Base-by-base conservation (phyloP, 768 basidiomycete species). In the Hebeloma cylindrosporum region DNA sequence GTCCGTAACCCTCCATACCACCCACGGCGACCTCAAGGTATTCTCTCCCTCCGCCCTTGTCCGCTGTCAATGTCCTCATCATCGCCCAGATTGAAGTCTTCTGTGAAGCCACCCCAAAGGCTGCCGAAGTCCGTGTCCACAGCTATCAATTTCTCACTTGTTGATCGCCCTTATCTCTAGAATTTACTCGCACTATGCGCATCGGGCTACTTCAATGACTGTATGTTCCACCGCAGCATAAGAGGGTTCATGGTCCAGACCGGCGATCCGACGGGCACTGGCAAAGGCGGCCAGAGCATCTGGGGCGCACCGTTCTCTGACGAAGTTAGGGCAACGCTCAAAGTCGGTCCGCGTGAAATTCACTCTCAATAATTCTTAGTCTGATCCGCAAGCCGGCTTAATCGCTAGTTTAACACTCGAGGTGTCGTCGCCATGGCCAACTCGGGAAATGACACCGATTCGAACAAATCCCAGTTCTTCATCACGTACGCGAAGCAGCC, bases 391-490 rank as follows among this genome's bases (percentile, higher is more conserved):
- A n/a, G n/a, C n/a, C n/a, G n/a, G n/a, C 43, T 31, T 40, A 29
- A 37, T 42, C 14, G 18, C 18, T 60, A 98, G 95, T 98, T 99
- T 72, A 97, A 97, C 65, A 73, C 83, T 40, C 82, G 96, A 49
- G 96, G 96, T 13, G 77, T 97, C 53, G 85, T 98, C 11, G 96
- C 96, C 21, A 98, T 98, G 94, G 96, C 96, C 43, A 99, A 98
- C 67, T 85, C 90, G 6, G 96, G 96, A 1, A 83, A 84, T 7
- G 91, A 96, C 62, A 82, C 88, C 25, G 93, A 97, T 62, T 83
- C 87, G 14, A 99, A 97, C 72, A 97, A 95, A 67, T 85, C 75
- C 32, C 88, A 93, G 61, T 92, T 92, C 63, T 92, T 92, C 62
- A 76, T 93, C 59, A 83, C 90, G 3, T 97, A 97, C 61, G 72